These are phyloP conservation scores for Clarireedia paspali DNA, from an alignment of 2,329 filamentous ascomycete genomes.

Conservation along the genomic window DNA sequence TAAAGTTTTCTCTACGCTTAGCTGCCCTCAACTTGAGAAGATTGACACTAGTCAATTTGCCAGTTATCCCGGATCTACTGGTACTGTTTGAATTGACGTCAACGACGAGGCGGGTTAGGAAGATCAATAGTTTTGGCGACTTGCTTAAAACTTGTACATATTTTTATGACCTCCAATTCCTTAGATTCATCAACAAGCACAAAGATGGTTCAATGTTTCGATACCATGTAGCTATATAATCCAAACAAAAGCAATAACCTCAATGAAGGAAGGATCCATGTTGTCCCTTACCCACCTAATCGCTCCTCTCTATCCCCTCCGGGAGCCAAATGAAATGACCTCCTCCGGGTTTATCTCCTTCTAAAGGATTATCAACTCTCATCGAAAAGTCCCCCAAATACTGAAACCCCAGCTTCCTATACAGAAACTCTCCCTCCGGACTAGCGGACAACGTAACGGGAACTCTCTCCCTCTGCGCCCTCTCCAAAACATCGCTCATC, in stretches of 20 bases:
- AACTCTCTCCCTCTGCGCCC: slow-evolving; percentile 18
- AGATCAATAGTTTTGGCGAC: too few species aligned
- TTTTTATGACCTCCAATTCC: not conserved
- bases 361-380: slow-evolving; percentile 4
- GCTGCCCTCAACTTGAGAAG: slow-evolving; percentile 6
- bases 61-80: slow-evolving; percentile 7
- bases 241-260: too few species aligned
- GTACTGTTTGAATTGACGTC: not conserved
- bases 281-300: too few species aligned
- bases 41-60: slow-evolving; percentile 8
- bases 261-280: too few species aligned
- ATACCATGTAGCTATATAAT: too few species aligned
- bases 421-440: slow-evolving; percentile 18
- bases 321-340: slow-evolving; percentile 22
- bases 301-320: slow-evolving; percentile 4
- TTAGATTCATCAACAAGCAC: too few species aligned
- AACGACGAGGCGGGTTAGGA: too few species aligned
- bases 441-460: slow-evolving; percentile 19
- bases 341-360: slow-evolving; percentile 12
- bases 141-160: not conserved
- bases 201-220: too few species aligned
- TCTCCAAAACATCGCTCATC: slow-evolving; percentile 15
- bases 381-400: slow-evolving; percentile 15
- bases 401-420: slow-evolving; percentile 23
- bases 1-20: not conserved